These are phyloP conservation scores for Eimeria zaria DNA, from an alignment of 169 alveolate species.

Conservation along the genomic window DNA sequence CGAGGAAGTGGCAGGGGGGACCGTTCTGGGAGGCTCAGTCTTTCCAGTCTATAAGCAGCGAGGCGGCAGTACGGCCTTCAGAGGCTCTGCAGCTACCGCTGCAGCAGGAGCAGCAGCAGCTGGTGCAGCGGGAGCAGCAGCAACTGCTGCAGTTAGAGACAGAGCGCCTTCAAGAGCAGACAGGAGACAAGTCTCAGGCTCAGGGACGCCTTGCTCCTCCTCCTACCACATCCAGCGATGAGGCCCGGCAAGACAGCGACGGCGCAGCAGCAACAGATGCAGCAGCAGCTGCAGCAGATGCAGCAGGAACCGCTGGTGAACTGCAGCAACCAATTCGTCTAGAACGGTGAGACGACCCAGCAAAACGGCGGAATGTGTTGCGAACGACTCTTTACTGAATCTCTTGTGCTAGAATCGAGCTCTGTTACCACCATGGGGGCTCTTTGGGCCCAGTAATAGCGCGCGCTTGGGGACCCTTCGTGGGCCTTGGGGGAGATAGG, in stretches of 20 bases:
- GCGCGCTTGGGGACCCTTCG: not conserved
- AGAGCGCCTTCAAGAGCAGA: slow-evolving; percentile 18
- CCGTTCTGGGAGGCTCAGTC: slow-evolving; percentile 3
- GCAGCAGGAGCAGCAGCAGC: slow-evolving; percentile 48
- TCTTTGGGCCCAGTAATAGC: not conserved
- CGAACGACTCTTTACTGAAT: not conserved
- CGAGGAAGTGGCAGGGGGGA: slow-evolving; percentile 27
- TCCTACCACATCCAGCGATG: not conserved
- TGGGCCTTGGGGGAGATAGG: not conserved
- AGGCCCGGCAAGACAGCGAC: not conserved
- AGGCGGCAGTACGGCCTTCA: not conserved
- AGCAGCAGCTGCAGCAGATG: not conserved
- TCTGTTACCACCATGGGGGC: not conserved
- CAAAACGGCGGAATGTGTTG: not conserved
- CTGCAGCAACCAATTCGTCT: slow-evolving; percentile 47
- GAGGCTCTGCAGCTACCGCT: not conserved
- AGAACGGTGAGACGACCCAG: slow-evolving; percentile 3
- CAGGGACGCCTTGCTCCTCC: not conserved
- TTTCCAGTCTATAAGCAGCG: not conserved
- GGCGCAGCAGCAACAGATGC: not conserved
- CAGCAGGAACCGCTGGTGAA: not conserved
- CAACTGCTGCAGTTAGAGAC: slow-evolving; percentile 13
- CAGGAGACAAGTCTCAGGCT: not conserved
- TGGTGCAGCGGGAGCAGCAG: slow-evolving; percentile 38
- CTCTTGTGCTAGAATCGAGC: not conserved